A percentile compares a stretch with the other conserved stretches of the same genome.
phyloP scores from a whole-genome alignment of 2,329 filamentous ascomycete genomes.

The Ophiostoma piceae region DNA sequence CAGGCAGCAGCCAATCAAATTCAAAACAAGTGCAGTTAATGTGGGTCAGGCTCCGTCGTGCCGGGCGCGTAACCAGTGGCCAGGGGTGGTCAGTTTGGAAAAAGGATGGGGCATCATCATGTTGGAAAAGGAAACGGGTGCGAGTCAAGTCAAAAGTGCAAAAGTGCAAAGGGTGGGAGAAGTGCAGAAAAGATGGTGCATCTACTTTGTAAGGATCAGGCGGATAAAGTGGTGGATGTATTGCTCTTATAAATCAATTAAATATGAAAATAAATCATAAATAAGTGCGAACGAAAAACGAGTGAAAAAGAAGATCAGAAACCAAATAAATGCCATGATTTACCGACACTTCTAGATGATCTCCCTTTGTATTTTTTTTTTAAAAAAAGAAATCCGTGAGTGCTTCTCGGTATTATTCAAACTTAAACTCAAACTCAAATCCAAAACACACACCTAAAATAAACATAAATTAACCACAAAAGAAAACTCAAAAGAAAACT shows the following conservation, averaged over 20 bases:
- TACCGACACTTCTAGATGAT: too few relatives aligned
- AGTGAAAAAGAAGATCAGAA: neutral
- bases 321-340: neutral
- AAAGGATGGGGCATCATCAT: conserved; percentile 1
- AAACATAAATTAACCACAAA: neutral
- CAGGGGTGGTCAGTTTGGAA: conserved; percentile 18
- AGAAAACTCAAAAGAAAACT: neutral
- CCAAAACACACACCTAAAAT: neutral
- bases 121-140: neutral
- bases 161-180: neutral
- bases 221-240: neutral
- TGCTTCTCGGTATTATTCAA: too few relatives aligned
- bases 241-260: too few relatives aligned
- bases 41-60: conserved; percentile 22
- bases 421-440: too few relatives aligned
- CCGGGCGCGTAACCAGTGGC: conserved; percentile 25
- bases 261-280: neutral
- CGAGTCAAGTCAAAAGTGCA: neutral
- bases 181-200: neutral
- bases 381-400: too few relatives aligned
- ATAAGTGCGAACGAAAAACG: neutral
- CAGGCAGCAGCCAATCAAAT: neutral
- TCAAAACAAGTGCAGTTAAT: neutral
- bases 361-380: too few relatives aligned
- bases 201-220: neutral